phyloP scores from a whole-genome alignment of 495 filamentous ascomycete genomes.

The Emericellopsis terricola region DNA sequence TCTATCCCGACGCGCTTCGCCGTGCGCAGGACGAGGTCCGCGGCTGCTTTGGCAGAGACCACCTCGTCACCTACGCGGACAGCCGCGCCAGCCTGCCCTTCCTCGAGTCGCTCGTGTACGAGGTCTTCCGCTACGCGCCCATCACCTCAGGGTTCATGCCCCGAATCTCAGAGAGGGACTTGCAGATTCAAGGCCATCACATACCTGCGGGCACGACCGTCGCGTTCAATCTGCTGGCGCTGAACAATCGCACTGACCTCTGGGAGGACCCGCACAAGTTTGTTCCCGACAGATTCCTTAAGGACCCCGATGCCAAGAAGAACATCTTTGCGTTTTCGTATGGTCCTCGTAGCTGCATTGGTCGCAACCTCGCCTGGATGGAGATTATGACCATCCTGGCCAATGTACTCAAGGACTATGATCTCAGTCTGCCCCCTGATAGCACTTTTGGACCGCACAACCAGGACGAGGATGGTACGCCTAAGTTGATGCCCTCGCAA shows the following conservation, averaged over 20 bases:
- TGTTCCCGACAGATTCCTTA: background rate
- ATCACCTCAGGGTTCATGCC: background rate
- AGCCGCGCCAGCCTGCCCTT: background rate
- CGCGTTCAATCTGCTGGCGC: background rate
- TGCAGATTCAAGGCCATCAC: background rate
- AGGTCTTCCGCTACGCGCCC: background rate
- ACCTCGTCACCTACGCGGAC: background rate
- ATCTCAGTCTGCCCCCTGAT: background rate
- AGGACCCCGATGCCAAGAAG: slow-evolving; percentile 25
- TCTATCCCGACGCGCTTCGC: background rate
- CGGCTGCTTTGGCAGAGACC: background rate
- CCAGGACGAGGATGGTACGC: background rate
- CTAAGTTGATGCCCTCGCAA: background rate
- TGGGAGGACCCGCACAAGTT: background rate
- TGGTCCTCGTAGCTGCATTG: slow-evolving; percentile 72
- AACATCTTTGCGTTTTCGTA: slow-evolving; percentile 66
- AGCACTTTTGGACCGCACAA: background rate
- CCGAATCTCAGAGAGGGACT: background rate
- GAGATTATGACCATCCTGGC: slow-evolving; percentile 67
- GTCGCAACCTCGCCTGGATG: slow-evolving; percentile 84
- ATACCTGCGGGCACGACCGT: background rate
- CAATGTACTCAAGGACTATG: slow-evolving; percentile 9
- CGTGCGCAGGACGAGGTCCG: background rate
- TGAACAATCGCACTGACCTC: background rate
- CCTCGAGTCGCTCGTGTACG: background rate